Conservation (phyloP, 1,284 basidiomycete genomes). For the Tetrapyrgos nigripes region DNA sequence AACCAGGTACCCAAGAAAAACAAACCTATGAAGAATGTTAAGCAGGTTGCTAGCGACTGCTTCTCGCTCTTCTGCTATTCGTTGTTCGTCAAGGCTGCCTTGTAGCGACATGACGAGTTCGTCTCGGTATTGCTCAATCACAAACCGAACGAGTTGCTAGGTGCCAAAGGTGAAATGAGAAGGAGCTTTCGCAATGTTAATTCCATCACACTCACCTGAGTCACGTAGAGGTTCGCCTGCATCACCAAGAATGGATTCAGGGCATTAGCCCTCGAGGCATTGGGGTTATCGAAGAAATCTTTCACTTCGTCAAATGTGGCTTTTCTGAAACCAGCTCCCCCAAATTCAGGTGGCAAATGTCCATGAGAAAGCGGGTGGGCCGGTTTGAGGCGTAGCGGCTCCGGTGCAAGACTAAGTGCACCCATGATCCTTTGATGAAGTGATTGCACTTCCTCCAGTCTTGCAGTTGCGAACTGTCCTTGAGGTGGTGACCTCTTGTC, state of each 20-base stretch:
- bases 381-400: conserved; percentile 72
- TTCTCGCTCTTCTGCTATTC: conserved; percentile 73
- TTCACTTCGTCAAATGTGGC: conserved; percentile 86
- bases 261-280: conserved; percentile 81
- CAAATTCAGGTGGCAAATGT: conserved; percentile 62
- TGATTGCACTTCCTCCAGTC: conserved; percentile 81
- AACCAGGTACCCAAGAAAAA: background rate
- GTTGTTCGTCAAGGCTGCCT: conserved; percentile 66
- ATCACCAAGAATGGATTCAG: conserved; percentile 88
- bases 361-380: conserved; percentile 46
- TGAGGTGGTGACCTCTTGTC: conserved; percentile 84
- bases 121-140: conserved; percentile 88
- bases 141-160: conserved; percentile 89
- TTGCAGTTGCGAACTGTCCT: conserved; percentile 81
- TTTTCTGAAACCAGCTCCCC: conserved; percentile 74
- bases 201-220: conserved; percentile 62
- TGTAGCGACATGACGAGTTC: conserved; percentile 76
- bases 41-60: conserved; percentile 82
- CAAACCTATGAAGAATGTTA: conserved; percentile 79
- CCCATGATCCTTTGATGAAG: conserved; percentile 75
- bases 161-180: conserved; percentile 4
- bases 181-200: conserved; percentile 10
- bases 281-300: conserved; percentile 89
- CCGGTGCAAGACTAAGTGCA: conserved; percentile 73
- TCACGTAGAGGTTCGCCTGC: conserved; percentile 89